Base-by-base conservation (phyloP, 768 basidiomycete genomes). In the Boletus reticulatus region DNA sequence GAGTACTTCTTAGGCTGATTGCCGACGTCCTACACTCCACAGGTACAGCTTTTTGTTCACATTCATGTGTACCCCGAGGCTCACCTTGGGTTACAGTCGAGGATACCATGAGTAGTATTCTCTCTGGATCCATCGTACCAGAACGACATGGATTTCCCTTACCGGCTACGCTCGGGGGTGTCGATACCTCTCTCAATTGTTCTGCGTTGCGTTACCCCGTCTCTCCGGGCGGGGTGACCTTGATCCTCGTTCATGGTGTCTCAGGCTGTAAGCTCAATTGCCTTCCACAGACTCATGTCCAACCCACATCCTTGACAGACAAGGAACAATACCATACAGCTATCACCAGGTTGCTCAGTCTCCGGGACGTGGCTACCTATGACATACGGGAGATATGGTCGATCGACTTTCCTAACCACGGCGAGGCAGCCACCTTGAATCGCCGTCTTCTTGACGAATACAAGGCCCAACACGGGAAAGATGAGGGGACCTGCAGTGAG, bases 351-450 rank as follows among this genome's bases (percentile, higher is more conserved):
- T 22, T 71, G 7, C 61, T 72, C 38, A 39, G 39, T 31, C 53
- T 56, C 45, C 46, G 46, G 12, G 42, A 55, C 19, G 43, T 17
- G 8, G 55, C 59, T 4, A 51, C 58, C 4, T 67, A 62, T 34
- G 58, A 51, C 27, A 63, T 73, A 19, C 61, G 64, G 4, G 72
- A 73, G 43, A 64, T 74, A 52, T 73, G 72, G 72, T 63, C 67
- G 3, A 56, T 74, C 3, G 73, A 74, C 48, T 62, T 72, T 51
- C 74, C 72, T 1, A 74, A 74, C 48, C 73, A 74, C 32, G 73
- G 74, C 6, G 65, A 75, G 48, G 59, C 73, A 11, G 73, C 73
- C 14, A 49, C 52, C 7, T 44, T 71, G n/a, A 74, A 74, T 45
- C 70, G 72, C 17, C 36, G 29, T 44, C 43, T 62, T 19, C 64